phyloP scores from a whole-genome alignment of 805 yeast genomes.

The Ogataea kodamae region DNA sequence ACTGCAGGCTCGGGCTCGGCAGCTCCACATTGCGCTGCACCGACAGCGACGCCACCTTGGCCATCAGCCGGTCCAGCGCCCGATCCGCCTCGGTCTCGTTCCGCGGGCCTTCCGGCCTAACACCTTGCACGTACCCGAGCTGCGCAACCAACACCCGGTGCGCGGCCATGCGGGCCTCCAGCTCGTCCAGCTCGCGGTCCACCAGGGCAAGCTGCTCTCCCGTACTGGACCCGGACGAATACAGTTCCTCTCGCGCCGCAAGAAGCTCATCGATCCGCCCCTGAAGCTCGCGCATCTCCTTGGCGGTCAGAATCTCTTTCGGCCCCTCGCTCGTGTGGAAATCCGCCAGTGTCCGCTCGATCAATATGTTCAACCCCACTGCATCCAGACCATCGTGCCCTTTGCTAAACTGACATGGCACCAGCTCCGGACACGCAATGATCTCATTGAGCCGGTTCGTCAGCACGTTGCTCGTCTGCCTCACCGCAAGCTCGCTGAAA shows the following conservation, averaged over 20 bases:
- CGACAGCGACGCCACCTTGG: slow-evolving; percentile 45
- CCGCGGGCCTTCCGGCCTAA: slow-evolving; percentile 4
- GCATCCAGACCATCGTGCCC: slow-evolving; percentile 10
- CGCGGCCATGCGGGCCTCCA: slow-evolving; percentile 30
- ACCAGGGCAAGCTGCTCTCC: slow-evolving; percentile 5
- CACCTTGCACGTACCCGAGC: slow-evolving; percentile 43
- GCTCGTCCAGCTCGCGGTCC: slow-evolving; percentile 10
- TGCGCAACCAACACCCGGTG: slow-evolving; percentile 45
- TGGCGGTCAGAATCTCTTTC: slow-evolving; percentile 3
- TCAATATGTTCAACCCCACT: slow-evolving; percentile 15
- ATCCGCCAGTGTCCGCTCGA: slow-evolving; percentile 20
- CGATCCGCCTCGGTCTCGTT: slow-evolving; percentile 18
- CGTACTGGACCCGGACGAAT: slow-evolving; percentile 1
- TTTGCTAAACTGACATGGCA: slow-evolving; percentile 13
- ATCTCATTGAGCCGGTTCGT: slow-evolving; percentile 11
- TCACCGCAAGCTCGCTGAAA: background rate
- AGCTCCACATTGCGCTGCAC: slow-evolving; percentile 40
- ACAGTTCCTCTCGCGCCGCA: slow-evolving; percentile 4
- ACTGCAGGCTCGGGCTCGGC: slow-evolving; percentile 32
- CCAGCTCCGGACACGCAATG: slow-evolving; percentile 9
- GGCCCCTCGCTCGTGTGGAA: slow-evolving; percentile 7
- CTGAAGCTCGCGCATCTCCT: slow-evolving; percentile 15
- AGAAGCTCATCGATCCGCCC: slow-evolving; percentile 9
- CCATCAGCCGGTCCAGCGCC: slow-evolving; percentile 42
- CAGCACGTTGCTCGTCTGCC: slow-evolving; percentile 5